Evolutionary conservation across 805 yeast genomes (phyloP).

Genomic region (Ogataea nonfermentans): DNA sequence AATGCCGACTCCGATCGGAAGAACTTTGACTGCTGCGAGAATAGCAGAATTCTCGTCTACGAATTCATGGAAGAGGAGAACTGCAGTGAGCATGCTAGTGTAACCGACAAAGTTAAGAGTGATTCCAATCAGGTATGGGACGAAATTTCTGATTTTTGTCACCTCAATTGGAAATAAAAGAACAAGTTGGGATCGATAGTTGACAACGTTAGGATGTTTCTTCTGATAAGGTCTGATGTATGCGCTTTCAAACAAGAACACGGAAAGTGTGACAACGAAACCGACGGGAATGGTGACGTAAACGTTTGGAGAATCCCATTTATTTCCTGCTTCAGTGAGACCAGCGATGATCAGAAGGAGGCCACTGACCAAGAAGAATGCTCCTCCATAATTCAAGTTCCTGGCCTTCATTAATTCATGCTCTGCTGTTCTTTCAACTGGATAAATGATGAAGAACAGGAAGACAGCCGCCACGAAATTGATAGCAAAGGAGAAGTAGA

Average conservation of each 20-base stretch:
- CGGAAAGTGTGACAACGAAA: conserved; percentile 27
- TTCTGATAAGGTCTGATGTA: conserved; percentile 18
- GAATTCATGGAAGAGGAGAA: conserved; percentile 27
- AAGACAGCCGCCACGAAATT: conserved; percentile 19
- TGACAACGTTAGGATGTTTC: not conserved
- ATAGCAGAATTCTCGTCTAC: conserved; percentile 33
- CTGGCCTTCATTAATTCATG: conserved; percentile 19
- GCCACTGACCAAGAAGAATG: conserved; percentile 35
- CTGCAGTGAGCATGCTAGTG: conserved; percentile 4
- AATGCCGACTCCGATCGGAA: conserved; percentile 36
- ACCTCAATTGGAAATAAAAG: conserved; percentile 25
- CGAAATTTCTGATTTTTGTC: conserved; percentile 21
- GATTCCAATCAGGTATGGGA: conserved; percentile 13
- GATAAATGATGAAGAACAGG: conserved; percentile 27
- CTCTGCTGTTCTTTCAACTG: conserved; percentile 30
- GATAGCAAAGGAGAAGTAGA: conserved; percentile 37
- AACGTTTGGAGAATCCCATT: conserved; percentile 41
- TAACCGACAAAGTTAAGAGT: conserved; percentile 11
- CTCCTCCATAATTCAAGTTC: conserved; percentile 5
- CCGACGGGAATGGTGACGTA: conserved; percentile 44
- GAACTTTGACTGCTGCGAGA: conserved; percentile 36
- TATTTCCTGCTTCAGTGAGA: conserved; percentile 44
- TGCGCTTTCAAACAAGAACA: conserved; percentile 33
- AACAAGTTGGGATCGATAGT: conserved; percentile 21
- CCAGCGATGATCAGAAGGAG: conserved; percentile 42